Evolutionary conservation across 495 filamentous ascomycete genomes (phyloP).

Genomic region (Tuber umbilicatum): DNA sequence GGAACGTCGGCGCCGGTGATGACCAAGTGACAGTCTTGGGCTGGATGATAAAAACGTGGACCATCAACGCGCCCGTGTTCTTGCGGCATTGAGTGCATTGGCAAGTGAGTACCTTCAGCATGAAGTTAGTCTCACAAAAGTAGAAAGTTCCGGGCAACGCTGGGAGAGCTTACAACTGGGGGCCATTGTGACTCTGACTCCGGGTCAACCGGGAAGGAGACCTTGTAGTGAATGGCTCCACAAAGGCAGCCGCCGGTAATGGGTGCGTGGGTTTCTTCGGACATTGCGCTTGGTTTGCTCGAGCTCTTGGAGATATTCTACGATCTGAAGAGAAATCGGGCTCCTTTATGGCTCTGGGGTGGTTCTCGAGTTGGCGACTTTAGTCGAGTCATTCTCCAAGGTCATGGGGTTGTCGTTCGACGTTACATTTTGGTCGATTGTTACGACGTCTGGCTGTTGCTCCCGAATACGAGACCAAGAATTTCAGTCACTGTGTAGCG

Average conservation of each 20-base stretch:
- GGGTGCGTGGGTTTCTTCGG: conserved; percentile 9
- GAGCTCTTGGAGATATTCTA: background rate
- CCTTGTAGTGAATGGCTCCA: conserved; percentile 43
- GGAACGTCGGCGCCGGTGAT: conserved; percentile 4
- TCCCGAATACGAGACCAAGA: conserved; percentile 1
- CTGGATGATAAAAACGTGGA: conserved; percentile 37
- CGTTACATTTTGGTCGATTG: background rate
- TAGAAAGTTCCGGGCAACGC: background rate
- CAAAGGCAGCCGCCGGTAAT: conserved; percentile 48
- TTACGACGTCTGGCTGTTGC: background rate
- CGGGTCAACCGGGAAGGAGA: conserved; percentile 38
- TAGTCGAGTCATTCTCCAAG: background rate
- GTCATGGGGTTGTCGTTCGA: background rate
- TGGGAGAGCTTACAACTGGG: conserved; percentile 22
- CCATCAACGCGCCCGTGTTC: conserved; percentile 42
- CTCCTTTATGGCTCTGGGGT: background rate
- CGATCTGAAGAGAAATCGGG: background rate
- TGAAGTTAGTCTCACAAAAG: background rate
- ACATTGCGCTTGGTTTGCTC: background rate
- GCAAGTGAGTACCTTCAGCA: conserved; percentile 39
- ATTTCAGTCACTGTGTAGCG: background rate
- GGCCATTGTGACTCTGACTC: conserved; percentile 42
- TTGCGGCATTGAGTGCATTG: conserved; percentile 49
- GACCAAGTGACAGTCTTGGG: conserved; percentile 39
- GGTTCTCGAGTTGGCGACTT: background rate